A percentile compares a stretch with the other conserved stretches of the same genome.
Evolutionary conservation across 2,329 filamentous ascomycete species (phyloP).

Genomic region (Fusarium sp.): DNA sequence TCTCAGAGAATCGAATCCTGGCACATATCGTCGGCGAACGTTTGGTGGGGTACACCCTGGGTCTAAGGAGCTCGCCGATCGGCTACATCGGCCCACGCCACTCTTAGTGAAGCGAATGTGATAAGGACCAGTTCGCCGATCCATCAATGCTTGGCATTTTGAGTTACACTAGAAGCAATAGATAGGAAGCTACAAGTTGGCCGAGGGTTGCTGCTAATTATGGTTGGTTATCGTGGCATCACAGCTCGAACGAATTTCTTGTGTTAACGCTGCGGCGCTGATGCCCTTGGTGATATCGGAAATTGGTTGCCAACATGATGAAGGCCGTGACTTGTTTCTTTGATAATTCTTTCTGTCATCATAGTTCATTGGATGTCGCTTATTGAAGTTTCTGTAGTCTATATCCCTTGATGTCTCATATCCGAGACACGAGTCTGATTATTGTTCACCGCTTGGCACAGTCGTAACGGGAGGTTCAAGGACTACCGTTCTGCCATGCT

Average conservation of each 20-base stretch:
- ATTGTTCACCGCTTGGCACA: constrained; percentile 13
- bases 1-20: not conserved
- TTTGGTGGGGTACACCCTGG: not conserved
- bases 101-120: not conserved
- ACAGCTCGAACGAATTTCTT: not conserved
- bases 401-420: not conserved
- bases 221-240: not conserved
- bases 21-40: constrained; percentile 21
- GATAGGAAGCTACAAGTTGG: not conserved
- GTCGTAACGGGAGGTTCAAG: constrained; percentile 33
- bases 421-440: not conserved
- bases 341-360: constrained; percentile 6
- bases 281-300: not conserved
- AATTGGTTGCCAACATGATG: not conserved
- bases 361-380: constrained; percentile 13
- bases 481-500: constrained; percentile 38
- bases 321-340: not conserved
- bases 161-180: not conserved
- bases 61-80: constrained; percentile 27
- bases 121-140: constrained; percentile 1
- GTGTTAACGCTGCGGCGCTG: too few species aligned
- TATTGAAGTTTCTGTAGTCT: not conserved
- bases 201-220: not conserved
- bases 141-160: not conserved
- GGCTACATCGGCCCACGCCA: not conserved